A percentile compares a stretch with the other conserved stretches of the same genome.
phyloP scores from a whole-genome alignment of 768 basidiomycete genomes.

The Calvatia gigantea region DNA sequence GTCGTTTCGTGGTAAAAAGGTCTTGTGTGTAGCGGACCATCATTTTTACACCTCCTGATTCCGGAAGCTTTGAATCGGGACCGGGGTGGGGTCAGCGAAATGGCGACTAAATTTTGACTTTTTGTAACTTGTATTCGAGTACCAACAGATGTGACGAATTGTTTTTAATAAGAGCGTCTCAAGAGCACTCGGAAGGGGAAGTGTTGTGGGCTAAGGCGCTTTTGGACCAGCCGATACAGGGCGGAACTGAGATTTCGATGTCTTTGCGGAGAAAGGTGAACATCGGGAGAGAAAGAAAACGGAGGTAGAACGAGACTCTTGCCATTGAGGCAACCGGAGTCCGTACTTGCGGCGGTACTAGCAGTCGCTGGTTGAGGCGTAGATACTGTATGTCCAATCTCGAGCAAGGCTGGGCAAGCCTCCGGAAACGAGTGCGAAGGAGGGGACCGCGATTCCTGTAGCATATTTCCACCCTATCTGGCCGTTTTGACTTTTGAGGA shows the following conservation, averaged over 20 bases:
- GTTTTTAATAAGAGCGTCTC: neutral
- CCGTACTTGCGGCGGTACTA: slow-evolving; percentile 10
- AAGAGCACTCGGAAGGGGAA: slow-evolving; percentile 13
- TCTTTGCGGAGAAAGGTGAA: slow-evolving; percentile 59
- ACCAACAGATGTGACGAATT: too few species aligned
- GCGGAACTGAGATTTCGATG: slow-evolving; percentile 42
- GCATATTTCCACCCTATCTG: slow-evolving; percentile 42
- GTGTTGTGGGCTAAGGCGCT: slow-evolving; percentile 32
- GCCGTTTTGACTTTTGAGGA: slow-evolving; percentile 15
- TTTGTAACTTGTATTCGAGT: too few species aligned
- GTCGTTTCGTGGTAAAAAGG: neutral
- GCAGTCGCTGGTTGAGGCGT: slow-evolving; percentile 17
- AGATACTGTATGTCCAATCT: slow-evolving; percentile 69
- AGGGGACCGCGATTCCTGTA: slow-evolving; percentile 70
- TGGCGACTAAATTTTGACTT: neutral
- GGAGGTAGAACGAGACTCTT: slow-evolving; percentile 89
- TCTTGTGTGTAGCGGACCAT: neutral
- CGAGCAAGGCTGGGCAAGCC: slow-evolving; percentile 82
- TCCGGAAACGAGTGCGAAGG: slow-evolving; percentile 72
- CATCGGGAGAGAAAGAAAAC: slow-evolving; percentile 76
- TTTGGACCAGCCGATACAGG: slow-evolving; percentile 38
- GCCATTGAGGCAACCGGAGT: slow-evolving; percentile 45
- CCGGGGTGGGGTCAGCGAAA: neutral
- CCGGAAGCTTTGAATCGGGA: neutral
- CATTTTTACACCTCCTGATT: neutral